A percentile compares a stretch with the other conserved stretches of the same genome.
phyloP scores from a whole-genome alignment of 2,329 filamentous ascomycete species.

The Penicillium oxalicum region DNA sequence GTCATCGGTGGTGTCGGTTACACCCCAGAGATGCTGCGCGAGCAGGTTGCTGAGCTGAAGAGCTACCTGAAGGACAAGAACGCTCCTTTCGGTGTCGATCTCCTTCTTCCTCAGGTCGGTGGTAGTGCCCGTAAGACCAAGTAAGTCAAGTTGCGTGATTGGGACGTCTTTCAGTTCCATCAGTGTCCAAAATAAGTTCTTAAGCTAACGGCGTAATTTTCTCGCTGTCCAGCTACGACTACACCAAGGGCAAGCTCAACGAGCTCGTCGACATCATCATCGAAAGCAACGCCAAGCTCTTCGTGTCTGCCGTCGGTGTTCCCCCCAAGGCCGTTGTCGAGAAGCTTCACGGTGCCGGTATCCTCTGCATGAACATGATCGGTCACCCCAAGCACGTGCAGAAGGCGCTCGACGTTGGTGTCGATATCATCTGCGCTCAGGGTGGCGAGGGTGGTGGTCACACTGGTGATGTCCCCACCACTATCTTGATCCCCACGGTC shows the following conservation, averaged over 20 bases:
- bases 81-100: conserved; percentile 89
- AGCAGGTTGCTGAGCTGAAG: conserved; percentile 95
- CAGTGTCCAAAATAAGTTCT: no score
- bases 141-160: conserved; percentile 38
- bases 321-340: conserved; percentile 86
- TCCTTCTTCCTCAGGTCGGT: conserved; percentile 89
- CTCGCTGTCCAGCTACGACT: conserved; percentile 71
- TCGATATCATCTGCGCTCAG: conserved; percentile 96
- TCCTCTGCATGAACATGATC: conserved; percentile 99
- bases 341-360: conserved; percentile 75
- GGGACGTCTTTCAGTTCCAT: background rate
- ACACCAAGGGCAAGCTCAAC: conserved; percentile 97
- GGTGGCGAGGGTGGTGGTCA: conserved; percentile 96
- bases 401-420: conserved; percentile 88
- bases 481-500: conserved; percentile 86
- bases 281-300: conserved; percentile 81
- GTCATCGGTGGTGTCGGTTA: conserved; percentile 90
- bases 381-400: conserved; percentile 98
- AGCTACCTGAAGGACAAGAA: conserved; percentile 80
- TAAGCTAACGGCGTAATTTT: conserved; percentile 4
- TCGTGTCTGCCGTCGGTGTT: conserved; percentile 94
- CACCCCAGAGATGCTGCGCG: conserved; percentile 92
- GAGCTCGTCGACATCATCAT: conserved; percentile 90
- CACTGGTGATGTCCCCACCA: conserved; percentile 88
- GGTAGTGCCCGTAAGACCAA: conserved; percentile 94